Percentiles rank a stretch among this genome's conserved stretches.
phyloP scores from a whole-genome alignment of 23 red algal species.

The Gracilaria vermiculophylla region DNA sequence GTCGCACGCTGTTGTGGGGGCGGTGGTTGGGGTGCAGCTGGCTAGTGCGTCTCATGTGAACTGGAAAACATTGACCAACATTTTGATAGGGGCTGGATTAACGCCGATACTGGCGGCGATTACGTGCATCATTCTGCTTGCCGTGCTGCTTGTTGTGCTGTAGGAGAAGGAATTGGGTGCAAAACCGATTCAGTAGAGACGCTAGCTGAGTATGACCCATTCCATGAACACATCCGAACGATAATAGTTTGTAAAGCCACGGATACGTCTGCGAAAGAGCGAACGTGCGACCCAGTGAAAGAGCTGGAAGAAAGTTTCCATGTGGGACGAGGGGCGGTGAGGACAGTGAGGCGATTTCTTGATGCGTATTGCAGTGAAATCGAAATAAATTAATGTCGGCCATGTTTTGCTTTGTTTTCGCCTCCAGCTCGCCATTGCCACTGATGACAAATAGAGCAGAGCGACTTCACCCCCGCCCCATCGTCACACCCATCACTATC shows the following conservation, averaged over 20 bases:
- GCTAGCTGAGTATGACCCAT: background rate
- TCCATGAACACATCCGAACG: background rate
- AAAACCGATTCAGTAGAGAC: background rate
- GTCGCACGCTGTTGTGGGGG: conserved; percentile 92
- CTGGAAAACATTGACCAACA: conserved; percentile 46
- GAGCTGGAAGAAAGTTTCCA: too few relatives aligned
- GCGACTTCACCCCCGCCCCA: background rate
- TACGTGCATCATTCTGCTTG: background rate
- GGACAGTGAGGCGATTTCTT: too few relatives aligned
- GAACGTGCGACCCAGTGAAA: too few relatives aligned
- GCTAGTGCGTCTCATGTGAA: conserved; percentile 80
- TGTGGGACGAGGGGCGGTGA: too few relatives aligned
- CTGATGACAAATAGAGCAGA: too few relatives aligned
- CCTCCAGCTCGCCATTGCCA: background rate
- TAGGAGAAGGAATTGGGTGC: background rate
- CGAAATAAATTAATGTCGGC: background rate
- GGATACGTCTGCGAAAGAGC: too few relatives aligned
- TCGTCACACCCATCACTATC: background rate
- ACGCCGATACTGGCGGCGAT: conserved; percentile 15
- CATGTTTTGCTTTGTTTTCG: background rate
- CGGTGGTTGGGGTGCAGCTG: conserved; percentile 82
- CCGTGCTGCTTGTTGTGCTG: background rate
- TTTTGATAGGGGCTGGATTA: background rate
- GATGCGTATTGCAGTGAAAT: too few relatives aligned
- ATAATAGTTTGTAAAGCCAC: too few relatives aligned